A percentile compares a stretch with the other conserved stretches of the same genome.
Evolutionary conservation across 345 rosid species (phyloP).

Genomic region (Pistacia integerrima): DNA sequence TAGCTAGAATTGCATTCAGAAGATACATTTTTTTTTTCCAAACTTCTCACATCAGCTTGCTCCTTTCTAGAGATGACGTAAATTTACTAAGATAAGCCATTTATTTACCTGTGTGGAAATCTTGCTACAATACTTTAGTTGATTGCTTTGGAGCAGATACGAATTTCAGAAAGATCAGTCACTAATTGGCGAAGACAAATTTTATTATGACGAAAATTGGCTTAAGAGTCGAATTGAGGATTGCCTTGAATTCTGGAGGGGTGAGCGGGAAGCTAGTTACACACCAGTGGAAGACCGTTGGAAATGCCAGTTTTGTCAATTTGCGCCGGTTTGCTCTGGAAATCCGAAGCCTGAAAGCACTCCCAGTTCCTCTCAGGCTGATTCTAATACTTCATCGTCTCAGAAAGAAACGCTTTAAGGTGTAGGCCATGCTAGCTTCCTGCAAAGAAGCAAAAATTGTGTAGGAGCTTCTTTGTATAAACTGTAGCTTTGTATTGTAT

Average conservation of each 20-base stretch:
- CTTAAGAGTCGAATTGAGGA: constrained; percentile 38
- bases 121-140: not conserved
- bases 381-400: not conserved
- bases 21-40: not conserved
- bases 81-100: no score
- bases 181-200: constrained; percentile 62
- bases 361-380: constrained; percentile 19
- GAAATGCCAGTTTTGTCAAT: constrained; percentile 74
- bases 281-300: constrained; percentile 75
- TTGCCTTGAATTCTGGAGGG: constrained; percentile 61
- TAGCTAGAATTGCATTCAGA: not conserved
- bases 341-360: constrained; percentile 20
- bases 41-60: not conserved
- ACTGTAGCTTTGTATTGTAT: not conserved
- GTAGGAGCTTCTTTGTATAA: constrained; percentile 11
- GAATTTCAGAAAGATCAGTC: constrained; percentile 75
- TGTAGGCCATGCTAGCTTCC: not conserved
- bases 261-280: constrained; percentile 62
- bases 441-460: constrained; percentile 5
- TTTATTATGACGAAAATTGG: constrained; percentile 61
- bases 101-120: not conserved
- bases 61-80: not conserved
- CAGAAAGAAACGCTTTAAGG: not conserved
- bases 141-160: constrained; percentile 49
- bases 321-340: constrained; percentile 48